Percentiles rank a stretch among this genome's conserved stretches.
Conservation (phyloP, 352 stramenopile species). For the Pythium brassicae region DNA sequence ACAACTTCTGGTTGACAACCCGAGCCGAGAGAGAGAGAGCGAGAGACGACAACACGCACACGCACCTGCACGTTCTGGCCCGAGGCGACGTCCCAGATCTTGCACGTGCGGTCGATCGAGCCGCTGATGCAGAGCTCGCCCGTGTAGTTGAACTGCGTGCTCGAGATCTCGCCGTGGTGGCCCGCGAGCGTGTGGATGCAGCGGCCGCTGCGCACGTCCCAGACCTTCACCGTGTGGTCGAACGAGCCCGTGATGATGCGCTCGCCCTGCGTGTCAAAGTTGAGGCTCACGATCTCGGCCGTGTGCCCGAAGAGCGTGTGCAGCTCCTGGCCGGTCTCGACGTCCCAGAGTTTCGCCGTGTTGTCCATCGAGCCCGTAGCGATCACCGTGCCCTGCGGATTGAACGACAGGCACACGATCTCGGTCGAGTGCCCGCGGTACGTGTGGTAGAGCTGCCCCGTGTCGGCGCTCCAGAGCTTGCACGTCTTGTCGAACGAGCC, state of each 20-base stretch:
- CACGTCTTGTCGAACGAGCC: slow-evolving; percentile 96
- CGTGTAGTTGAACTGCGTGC: slow-evolving; percentile 94
- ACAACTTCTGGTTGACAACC: too few relatives aligned
- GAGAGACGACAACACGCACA: background rate
- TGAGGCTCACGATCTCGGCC: slow-evolving; percentile 92
- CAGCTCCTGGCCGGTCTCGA: slow-evolving; percentile 92
- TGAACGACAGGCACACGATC: slow-evolving; percentile 96
- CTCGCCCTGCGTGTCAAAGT: slow-evolving; percentile 92
- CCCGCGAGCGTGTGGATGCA: slow-evolving; percentile 92
- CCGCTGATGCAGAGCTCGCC: slow-evolving; percentile 90
- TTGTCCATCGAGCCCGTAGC: slow-evolving; percentile 92
- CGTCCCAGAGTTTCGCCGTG: slow-evolving; percentile 94
- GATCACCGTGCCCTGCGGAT: slow-evolving; percentile 90
- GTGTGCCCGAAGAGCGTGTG: slow-evolving; percentile 93
- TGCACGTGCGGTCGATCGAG: slow-evolving; percentile 94
- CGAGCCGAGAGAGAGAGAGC: too few relatives aligned
- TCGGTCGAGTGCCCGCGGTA: slow-evolving; percentile 94
- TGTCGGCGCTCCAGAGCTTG: slow-evolving; percentile 95
- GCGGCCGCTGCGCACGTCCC: slow-evolving; percentile 76
- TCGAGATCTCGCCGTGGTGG: slow-evolving; percentile 95
- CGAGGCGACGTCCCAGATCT: slow-evolving; percentile 91
- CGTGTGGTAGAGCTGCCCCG: slow-evolving; percentile 92
- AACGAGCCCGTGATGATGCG: slow-evolving; percentile 94
- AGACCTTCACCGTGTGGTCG: slow-evolving; percentile 94
- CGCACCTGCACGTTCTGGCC: slow-evolving; percentile 85